Conservation (phyloP, 768 basidiomycete species). For the Mycena maculata region DNA sequence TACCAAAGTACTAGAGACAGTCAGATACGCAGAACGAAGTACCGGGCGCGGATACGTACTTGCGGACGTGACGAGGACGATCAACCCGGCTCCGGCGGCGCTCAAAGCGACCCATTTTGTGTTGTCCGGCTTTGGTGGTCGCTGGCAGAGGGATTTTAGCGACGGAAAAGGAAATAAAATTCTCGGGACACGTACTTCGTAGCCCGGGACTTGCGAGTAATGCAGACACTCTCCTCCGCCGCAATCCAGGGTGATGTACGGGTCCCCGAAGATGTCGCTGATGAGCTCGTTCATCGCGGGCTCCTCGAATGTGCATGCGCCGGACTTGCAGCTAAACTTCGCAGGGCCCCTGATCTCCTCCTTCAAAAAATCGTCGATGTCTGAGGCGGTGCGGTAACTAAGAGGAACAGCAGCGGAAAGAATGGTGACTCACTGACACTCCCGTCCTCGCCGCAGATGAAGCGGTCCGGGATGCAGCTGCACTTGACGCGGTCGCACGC, state of each 20-base stretch:
- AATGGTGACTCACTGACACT: conserved; percentile 80
- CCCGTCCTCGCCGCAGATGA: conserved; percentile 96
- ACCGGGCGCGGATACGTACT: conserved; percentile 49
- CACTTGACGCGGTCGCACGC: conserved; percentile 88
- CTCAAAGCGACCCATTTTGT: conserved; percentile 87
- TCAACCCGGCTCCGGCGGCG: conserved; percentile 77
- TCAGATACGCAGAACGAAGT: background rate
- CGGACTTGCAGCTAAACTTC: conserved; percentile 79
- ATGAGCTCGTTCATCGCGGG: conserved; percentile 97
- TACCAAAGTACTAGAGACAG: conserved; percentile 81
- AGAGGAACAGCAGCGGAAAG: background rate
- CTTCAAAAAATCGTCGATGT: conserved; percentile 92
- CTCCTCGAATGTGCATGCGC: conserved; percentile 92
- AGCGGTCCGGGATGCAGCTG: conserved; percentile 91
- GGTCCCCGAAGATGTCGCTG: conserved; percentile 92
- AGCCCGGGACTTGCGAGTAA: conserved; percentile 95
- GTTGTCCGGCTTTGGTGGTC: conserved; percentile 86
- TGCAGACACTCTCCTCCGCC: conserved; percentile 94
- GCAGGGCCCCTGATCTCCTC: conserved; percentile 95
- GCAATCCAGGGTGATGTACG: conserved; percentile 88
- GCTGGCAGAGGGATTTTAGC: conserved; percentile 50
- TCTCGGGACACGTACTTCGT: conserved; percentile 62
- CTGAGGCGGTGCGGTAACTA: conserved; percentile 50
- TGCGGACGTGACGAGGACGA: conserved; percentile 77
- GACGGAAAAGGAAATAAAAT: background rate